Percentiles rank a stretch among this genome's conserved stretches.
Evolutionary conservation across 2,329 filamentous ascomycete genomes (phyloP).

Genomic region (Sarocladium kiliense): DNA sequence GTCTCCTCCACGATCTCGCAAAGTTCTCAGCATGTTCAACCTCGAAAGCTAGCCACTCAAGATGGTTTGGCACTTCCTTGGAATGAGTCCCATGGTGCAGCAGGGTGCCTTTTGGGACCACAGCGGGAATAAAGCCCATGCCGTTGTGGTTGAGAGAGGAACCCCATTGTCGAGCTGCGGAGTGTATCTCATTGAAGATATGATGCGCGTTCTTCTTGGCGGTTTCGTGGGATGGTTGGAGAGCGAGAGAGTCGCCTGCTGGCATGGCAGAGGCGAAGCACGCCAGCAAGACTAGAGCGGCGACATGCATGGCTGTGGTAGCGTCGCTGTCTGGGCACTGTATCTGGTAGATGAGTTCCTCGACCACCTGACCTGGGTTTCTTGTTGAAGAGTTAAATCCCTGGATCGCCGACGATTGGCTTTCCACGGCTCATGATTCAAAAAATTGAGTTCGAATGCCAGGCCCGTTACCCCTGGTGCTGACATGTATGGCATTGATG

Average conservation of each 20-base stretch:
- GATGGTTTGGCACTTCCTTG: conserved; percentile 40
- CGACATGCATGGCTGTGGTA: background rate
- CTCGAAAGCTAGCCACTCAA: conserved; percentile 74
- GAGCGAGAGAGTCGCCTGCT: conserved; percentile 10
- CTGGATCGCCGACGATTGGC: too few species aligned
- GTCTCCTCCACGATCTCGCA: conserved; percentile 28
- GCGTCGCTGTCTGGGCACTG: too few species aligned
- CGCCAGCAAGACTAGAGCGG: background rate
- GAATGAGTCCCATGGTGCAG: conserved; percentile 60
- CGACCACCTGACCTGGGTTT: too few species aligned
- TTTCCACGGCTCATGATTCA: too few species aligned
- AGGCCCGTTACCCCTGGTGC: too few species aligned
- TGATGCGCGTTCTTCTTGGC: conserved; percentile 50
- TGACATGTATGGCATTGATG: too few species aligned
- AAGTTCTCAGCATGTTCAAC: conserved; percentile 68
- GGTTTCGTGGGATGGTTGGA: conserved; percentile 30
- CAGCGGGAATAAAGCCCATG: conserved; percentile 64
- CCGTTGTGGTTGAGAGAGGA: conserved; percentile 71
- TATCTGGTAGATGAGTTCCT: too few species aligned
- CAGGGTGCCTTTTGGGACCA: conserved; percentile 57
- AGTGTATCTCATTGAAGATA: conserved; percentile 70
- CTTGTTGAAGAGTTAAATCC: too few species aligned
- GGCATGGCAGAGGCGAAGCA: conserved; percentile 3
- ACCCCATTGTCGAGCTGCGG: conserved; percentile 69
- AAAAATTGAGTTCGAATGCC: too few species aligned